Evolutionary conservation across 2,329 filamentous ascomycete genomes (phyloP).

Genomic region (Didymella lethalis): DNA sequence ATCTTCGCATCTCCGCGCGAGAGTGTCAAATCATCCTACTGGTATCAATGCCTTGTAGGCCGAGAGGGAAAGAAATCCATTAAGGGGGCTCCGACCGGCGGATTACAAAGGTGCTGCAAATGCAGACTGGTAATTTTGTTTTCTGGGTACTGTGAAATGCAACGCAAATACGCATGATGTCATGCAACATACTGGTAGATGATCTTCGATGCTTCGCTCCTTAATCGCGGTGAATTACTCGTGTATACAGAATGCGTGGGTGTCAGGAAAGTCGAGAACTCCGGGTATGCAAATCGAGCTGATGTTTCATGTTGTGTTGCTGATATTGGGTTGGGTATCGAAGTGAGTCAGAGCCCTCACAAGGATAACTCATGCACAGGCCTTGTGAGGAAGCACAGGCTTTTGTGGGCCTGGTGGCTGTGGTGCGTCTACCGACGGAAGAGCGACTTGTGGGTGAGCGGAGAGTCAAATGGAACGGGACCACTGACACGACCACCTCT

Average conservation of each 20-base stretch:
- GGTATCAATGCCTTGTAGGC: slow-evolving; percentile 8
- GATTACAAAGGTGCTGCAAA: slow-evolving; percentile 5
- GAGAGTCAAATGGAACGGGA: slow-evolving; percentile 38
- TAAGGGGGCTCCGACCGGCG: slow-evolving; percentile 14
- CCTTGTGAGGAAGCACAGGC: background rate
- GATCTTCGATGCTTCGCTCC: slow-evolving; percentile 4
- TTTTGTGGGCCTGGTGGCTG: background rate
- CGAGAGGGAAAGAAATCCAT: background rate
- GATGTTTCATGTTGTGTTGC: background rate
- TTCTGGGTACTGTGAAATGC: background rate
- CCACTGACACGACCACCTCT: slow-evolving; percentile 46
- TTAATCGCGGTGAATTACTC: slow-evolving; percentile 1
- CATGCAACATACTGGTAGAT: slow-evolving; percentile 7
- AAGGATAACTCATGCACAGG: background rate
- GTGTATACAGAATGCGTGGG: slow-evolving; percentile 7
- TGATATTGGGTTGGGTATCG: slow-evolving; percentile 1
- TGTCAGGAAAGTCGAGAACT: slow-evolving; percentile 4
- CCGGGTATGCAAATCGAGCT: slow-evolving; percentile 10
- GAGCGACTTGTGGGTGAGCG: slow-evolving; percentile 43
- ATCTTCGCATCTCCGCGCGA: background rate
- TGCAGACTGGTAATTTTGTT: background rate
- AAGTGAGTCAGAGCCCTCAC: background rate
- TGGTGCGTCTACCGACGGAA: slow-evolving; percentile 32
- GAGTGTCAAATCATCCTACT: slow-evolving; percentile 4
- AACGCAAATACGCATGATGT: background rate